These are phyloP conservation scores for Trametes sanguinea DNA, from an alignment of 768 basidiomycete species.

Conservation along the genomic window DNA sequence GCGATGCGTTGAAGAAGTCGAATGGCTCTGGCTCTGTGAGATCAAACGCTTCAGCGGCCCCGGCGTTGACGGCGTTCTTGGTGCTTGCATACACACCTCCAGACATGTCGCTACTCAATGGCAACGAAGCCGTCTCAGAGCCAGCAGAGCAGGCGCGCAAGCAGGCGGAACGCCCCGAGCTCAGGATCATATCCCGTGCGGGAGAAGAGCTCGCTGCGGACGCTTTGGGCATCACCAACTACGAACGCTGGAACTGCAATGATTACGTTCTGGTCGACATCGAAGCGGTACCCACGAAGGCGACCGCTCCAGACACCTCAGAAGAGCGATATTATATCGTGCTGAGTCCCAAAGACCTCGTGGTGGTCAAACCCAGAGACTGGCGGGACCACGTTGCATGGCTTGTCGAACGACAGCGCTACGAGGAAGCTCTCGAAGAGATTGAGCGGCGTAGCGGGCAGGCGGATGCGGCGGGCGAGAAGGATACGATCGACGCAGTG, in stretches of 20 bases:
- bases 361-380: conserved; percentile 87
- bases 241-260: conserved; percentile 85
- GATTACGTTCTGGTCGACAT: conserved; percentile 79
- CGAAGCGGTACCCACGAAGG: conserved; percentile 12
- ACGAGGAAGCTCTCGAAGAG: conserved; percentile 70
- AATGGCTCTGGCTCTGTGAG: conserved; percentile 25
- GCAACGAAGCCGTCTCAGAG: conserved; percentile 69
- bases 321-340: conserved; percentile 68
- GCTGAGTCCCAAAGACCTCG: conserved; percentile 81
- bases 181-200: conserved; percentile 84
- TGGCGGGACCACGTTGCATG: conserved; percentile 87
- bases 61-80: conserved; percentile 69
- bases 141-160: conserved; percentile 77
- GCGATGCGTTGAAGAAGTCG: conserved; percentile 4
- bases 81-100: conserved; percentile 86
- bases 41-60: conserved; percentile 28
- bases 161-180: conserved; percentile 88
- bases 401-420: conserved; percentile 83
- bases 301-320: conserved; percentile 19
- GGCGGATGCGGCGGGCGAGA: conserved; percentile 19
- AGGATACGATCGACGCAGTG: conserved; percentile 50
- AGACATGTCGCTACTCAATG: conserved; percentile 57
- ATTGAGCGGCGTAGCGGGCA: conserved; percentile 15
- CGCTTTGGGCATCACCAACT: conserved; percentile 76
- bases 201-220: conserved; percentile 91